Evolutionary conservation across 176 grass and related monocot species (phyloP), one percentile per base, ranked within the genome.

Genomic region (Phyllostachys edulis): DNA sequence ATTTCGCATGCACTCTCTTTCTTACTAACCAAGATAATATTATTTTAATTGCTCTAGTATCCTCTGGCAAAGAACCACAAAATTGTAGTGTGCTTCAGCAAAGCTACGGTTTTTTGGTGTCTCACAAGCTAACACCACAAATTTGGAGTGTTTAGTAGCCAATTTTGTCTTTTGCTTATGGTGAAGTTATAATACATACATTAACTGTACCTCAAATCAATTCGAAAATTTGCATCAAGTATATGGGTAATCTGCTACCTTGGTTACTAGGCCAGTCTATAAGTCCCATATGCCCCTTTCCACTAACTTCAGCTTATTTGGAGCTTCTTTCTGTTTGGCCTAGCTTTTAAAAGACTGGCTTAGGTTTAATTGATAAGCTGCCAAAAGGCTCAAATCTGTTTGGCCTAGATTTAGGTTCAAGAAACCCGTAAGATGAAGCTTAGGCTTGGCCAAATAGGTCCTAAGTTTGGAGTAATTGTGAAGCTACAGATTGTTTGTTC

Each of bases 401-500:
- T 75, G 50, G 26, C 32, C 9, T 75, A 38, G 9, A 9, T 75
- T 37, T 37, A 21, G 21, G 18, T 64, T 45, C 4, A 60, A 77
- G 7, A 62, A 72, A 42, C 21, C 23, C 13, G 11, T 62, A 62
- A 18, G 75, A 26, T 77, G 75, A 62, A 44, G 12, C 40, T 32
- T 23, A 47, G 29, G 40, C 38, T 77, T 46, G 29, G 42, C 17
- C 61, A 21, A 67, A 67, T 20, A 80, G 46, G 13, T 78, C 57
- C 2, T 4, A 34, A 6, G 44, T 29, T 76, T 37, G 23, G 10
- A 66, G 20, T 64, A 54, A 63, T 16, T 54, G 2, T 71, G 42
- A 71, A 54, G 24, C 69, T 66, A 74, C 60, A 66, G 18, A 59
- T 63, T 57, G 39, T 80, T 80, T 36, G 6, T 68, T 82, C 39